Evolutionary conservation across 306 rosid species (phyloP), one percentile per base, ranked within the genome.

Genomic region (Fragaria ananassa): DNA sequence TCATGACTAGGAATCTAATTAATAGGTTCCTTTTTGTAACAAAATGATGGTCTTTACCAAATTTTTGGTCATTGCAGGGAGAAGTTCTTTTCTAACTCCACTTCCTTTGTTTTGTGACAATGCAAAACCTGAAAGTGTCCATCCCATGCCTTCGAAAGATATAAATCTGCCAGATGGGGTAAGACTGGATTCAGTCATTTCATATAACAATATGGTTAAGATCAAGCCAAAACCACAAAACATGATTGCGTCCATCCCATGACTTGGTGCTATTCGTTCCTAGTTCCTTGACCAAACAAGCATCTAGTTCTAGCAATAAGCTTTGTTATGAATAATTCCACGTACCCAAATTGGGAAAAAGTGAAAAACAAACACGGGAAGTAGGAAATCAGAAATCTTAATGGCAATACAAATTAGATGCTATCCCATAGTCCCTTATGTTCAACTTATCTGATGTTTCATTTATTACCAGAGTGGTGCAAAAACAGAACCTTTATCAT

Each of bases 61-160:
- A 9, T 77, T 62, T 5, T 66, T 79, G 46, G 8, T 50, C 50
- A 74, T 84, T 84, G 77, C 90, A 95, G 98, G 96, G 77, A 82
- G 60, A 80, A 80, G 83, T 81, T 86, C 92, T 65, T 81, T 84
- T 74, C 79, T 85, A 51, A 78, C 87, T 68, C 91, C 90, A 51
- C 88, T 81, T 78, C 90, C 97, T 49, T 81, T 80, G 61, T 71
- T 82, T 71, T 85, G 81, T 74, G 91, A 86, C 77, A 84, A 85
- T 75, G 81, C 78, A 79, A 81, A 79, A 81, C 86, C 85, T 8
- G 87, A 80, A 81, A 84, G 77, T 6, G 90, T 84, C 74, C 89
- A 80, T 84, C 85, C 92, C 62, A 64, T 78, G 85, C 68, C 83
- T 83, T 82, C 89, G 8, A 87, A 84, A 68, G 79, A 81, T 75